Base-by-base conservation (phyloP, 768 basidiomycete genomes). In the Naganishia vaughanmartiniae region DNA sequence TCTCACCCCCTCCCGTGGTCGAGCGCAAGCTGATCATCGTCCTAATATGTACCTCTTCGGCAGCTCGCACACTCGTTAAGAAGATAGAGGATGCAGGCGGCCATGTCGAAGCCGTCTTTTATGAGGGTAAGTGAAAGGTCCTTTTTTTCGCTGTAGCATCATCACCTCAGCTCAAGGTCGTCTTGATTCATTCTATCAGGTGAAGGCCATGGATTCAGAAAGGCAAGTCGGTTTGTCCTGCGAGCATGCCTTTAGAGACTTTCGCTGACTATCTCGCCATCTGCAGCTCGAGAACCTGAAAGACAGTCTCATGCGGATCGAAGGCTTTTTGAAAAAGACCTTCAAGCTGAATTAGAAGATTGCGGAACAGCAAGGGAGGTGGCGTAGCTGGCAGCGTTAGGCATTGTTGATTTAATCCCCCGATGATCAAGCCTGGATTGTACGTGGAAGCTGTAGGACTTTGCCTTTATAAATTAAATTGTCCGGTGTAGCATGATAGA, bases 41-140 rank as follows among this genome's bases (percentile, higher is more conserved):
- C 15, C 33, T 21, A 21, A 31, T 58, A 26, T 31, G 33, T 15
- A 9, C 42, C 31, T 46, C 26, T 46, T 12, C 56, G 10, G 19
- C 54, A 67, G 54, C 55, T 17, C 66, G 54, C 28, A 76, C 77
- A 15, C 89, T 90, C 60, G 85, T 86, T 46, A 82, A 86, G 17
- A 84, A 80, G 67, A 85, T 89, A 72, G 80, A 83, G 65, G 80
- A 83, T 63, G 81, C 83, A 0, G 84, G 84, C 2, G 87, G 87
- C 0, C 75, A 82, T 14, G 85, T 87, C 26, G 86, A 89, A 74
- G 87, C 87, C 72, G 83, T 87, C 71, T 73, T 86, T 0, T 89
- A 88, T 76, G 81, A 84, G 17, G 88, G 88, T 24, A 88, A 89
- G 79, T 87, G 11, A 24, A 15, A 15, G 10, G 42, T 42, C 34